Percentiles rank a stretch among this genome's conserved stretches.
Conservation (phyloP, 768 basidiomycete genomes). For the Terana coerulea region DNA sequence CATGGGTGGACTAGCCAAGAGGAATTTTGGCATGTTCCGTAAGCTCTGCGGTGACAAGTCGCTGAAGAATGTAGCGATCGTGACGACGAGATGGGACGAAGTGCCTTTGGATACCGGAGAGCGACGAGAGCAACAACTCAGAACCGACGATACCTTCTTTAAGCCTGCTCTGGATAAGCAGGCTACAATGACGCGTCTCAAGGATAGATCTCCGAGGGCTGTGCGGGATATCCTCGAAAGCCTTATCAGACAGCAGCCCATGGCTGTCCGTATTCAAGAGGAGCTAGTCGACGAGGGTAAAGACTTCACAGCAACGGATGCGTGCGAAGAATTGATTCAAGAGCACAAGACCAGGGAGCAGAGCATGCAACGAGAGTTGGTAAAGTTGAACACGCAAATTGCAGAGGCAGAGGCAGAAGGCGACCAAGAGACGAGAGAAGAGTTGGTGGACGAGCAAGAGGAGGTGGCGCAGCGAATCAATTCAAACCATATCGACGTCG, state of each 20-base stretch:
- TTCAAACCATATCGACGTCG: not conserved
- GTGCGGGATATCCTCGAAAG: too few species aligned
- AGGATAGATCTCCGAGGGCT: too few species aligned
- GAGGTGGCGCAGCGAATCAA: not conserved
- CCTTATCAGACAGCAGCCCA: too few species aligned
- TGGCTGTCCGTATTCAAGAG: too few species aligned
- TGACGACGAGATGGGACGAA: constrained; percentile 53
- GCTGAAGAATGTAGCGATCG: constrained; percentile 46
- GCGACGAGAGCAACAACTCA: constrained; percentile 43
- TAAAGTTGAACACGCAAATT: constrained; percentile 41
- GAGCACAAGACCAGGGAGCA: constrained; percentile 43
- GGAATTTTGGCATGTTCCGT: constrained; percentile 48
- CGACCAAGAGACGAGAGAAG: not conserved
- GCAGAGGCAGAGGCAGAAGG: constrained; percentile 29
- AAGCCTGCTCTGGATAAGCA: constrained; percentile 45
- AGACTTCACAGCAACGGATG: constrained; percentile 47
- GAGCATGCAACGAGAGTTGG: too few species aligned
- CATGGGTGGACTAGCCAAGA: constrained; percentile 16
- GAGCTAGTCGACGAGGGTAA: constrained; percentile 40
- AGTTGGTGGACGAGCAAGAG: not conserved
- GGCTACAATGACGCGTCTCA: constrained; percentile 39
- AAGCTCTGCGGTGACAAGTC: constrained; percentile 48
- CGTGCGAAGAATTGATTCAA: constrained; percentile 43
- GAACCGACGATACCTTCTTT: constrained; percentile 40
- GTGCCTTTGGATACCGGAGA: constrained; percentile 34